Base-by-base conservation (phyloP, 495 filamentous ascomycete genomes). In the Hypoxylon subgilvum region DNA sequence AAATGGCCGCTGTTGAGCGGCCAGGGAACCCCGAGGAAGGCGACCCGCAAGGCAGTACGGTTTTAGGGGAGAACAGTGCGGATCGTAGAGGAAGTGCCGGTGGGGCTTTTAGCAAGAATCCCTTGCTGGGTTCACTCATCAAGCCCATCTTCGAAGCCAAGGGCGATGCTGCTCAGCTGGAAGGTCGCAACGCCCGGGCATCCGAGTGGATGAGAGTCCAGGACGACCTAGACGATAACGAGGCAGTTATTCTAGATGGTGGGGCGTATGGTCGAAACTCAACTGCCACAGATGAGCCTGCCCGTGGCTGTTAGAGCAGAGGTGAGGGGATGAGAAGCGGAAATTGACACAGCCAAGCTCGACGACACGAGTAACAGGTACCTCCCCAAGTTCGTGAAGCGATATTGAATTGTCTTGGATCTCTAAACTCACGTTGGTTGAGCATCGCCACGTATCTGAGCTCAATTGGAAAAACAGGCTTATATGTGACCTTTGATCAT, bases 171-270 rank as follows among this genome's bases (percentile, higher is more conserved):
- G 74, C 30, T 39, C 64, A 53, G 71, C 71, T 56, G 52, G 68
- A 70, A 47, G 67, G 59, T 53, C 67, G 65, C 66, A 73, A 60
- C 52, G 74, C 69, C 48, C 72, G 68, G 55, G 82, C 75, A 41
- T 79, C 78, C 52, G 83, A 81, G 2, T 97, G 93, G 94, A 78
- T 92, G 40, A 84, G 91, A 56, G 93, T 96, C 1, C 95, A 97
- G 68, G 91, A 97, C 73, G 90, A 96, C 63, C 78, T 85, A 31
- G 88, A 92, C 43, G 86, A 97, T 69, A 97, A 96, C 62, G 93
- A 96, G 73, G 83, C 81, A n/a, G 86, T 92, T 74, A 96, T 96
- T 57, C 73, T 96, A 4, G 88, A 96, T 72, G 93, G 93, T 0
- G 89, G 93, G 8, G 65, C 84, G 3, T 85, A 88, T 71, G 89